These are phyloP conservation scores for Pezicula neosporulosa DNA, from an alignment of 2,329 filamentous ascomycete genomes.

Conservation along the genomic window DNA sequence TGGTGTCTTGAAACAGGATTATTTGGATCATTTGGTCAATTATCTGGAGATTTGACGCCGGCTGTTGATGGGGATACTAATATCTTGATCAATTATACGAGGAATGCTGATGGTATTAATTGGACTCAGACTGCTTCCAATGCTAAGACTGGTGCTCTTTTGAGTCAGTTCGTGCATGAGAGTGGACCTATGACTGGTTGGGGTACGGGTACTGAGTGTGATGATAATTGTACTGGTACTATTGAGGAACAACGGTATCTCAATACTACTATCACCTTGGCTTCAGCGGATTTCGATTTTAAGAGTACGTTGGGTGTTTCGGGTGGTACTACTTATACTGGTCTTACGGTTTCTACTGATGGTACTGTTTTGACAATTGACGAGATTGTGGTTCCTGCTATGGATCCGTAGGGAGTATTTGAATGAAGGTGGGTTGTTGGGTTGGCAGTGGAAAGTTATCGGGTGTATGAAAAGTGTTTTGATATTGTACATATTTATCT, in stretches of 20 bases:
- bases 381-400: conserved; percentile 31
- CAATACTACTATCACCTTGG: conserved; percentile 36
- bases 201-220: conserved; percentile 39
- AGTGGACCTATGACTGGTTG: conserved; percentile 36
- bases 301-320: conserved; percentile 23
- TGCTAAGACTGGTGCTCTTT: conserved; percentile 27
- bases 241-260: conserved; percentile 33
- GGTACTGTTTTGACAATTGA: conserved; percentile 35
- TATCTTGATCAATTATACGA: conserved; percentile 26
- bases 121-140: conserved; percentile 31
- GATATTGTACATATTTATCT: no score
- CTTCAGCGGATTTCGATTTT: conserved; percentile 28
- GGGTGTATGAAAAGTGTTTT: no score
- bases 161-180: conserved; percentile 31
- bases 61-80: conserved; percentile 25
- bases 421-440: no score
- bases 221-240: conserved; percentile 34
- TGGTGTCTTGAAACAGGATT: conserved; percentile 38
- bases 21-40: conserved; percentile 38
- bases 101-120: conserved; percentile 14
- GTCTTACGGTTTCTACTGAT: conserved; percentile 28
- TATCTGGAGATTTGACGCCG: conserved; percentile 20
- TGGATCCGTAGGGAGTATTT: conserved; percentile 11
- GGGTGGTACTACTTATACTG: conserved; percentile 31
- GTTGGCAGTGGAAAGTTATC: no score